Percentiles rank a stretch among this genome's conserved stretches.
Evolutionary conservation across 1,284 basidiomycete genomes (phyloP).

Genomic region (Puccinia polysora): DNA sequence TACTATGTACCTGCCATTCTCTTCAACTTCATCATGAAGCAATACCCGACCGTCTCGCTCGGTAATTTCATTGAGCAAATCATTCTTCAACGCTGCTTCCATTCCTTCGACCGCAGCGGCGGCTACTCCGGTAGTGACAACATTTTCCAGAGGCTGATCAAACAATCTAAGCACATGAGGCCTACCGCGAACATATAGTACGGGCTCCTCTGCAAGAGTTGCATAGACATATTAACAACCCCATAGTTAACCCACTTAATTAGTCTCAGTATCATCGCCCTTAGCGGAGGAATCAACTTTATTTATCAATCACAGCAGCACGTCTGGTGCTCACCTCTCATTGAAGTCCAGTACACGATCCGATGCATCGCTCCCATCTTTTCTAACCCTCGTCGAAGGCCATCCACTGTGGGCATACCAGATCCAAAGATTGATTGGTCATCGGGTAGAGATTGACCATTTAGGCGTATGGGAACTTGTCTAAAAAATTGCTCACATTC

Average conservation of each 20-base stretch:
- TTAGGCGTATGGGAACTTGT: conserved; percentile 37
- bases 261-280: background rate
- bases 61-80: conserved; percentile 75
- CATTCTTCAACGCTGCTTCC: conserved; percentile 82
- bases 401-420: conserved; percentile 51
- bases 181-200: conserved; percentile 61
- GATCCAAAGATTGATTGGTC: conserved; percentile 41
- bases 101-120: conserved; percentile 87
- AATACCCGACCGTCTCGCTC: conserved; percentile 74
- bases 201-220: conserved; percentile 40
- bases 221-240: background rate
- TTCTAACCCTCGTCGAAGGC: conserved; percentile 72
- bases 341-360: conserved; percentile 78
- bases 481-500: conserved; percentile 5
- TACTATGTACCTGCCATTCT: conserved; percentile 71
- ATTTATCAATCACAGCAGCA: too few relatives aligned
- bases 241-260: conserved; percentile 44
- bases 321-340: conserved; percentile 66
- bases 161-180: conserved; percentile 91
- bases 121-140: conserved; percentile 83
- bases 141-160: conserved; percentile 81
- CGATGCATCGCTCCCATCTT: conserved; percentile 76
- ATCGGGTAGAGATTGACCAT: background rate
- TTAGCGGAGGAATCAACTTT: background rate
- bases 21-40: conserved; percentile 88